phyloP scores from a whole-genome alignment of 2,329 filamentous ascomycete species.

The Talaromyces sp. region DNA sequence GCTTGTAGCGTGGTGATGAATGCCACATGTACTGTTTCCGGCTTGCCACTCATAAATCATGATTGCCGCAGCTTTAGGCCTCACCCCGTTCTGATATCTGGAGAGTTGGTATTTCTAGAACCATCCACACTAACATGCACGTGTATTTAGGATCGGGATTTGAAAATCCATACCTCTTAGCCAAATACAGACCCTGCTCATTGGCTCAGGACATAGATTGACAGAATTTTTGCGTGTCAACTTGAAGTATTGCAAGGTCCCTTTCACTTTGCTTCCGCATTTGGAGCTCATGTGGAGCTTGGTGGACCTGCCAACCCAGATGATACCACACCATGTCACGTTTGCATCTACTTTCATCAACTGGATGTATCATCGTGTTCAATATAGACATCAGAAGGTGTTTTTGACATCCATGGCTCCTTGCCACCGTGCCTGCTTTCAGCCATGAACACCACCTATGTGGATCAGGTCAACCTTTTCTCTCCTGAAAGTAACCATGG shows the following conservation, averaged over 20 bases:
- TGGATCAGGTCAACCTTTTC: constrained; percentile 27
- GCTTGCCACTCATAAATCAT: too few relatives aligned
- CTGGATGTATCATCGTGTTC: constrained; percentile 19
- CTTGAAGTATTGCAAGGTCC: not conserved
- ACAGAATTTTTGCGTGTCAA: not conserved
- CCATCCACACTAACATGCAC: too few relatives aligned
- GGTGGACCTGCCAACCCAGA: constrained; percentile 17
- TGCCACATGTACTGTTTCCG: not conserved
- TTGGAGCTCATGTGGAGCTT: constrained; percentile 15
- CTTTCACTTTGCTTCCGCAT: constrained; percentile 18
- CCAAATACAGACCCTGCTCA: not conserved
- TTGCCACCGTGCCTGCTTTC: constrained; percentile 17
- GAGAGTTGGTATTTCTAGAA: not conserved
- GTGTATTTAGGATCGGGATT: too few relatives aligned
- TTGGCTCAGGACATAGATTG: not conserved
- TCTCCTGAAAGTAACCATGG: constrained; percentile 32
- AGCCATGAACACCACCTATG: constrained; percentile 18
- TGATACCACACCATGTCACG: constrained; percentile 35
- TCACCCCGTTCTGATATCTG: not conserved
- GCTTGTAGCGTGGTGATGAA: not conserved
- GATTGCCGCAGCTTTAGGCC: not conserved
- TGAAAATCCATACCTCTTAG: not conserved
- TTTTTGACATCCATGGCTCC: constrained; percentile 23
- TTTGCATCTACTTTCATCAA: constrained; percentile 20
- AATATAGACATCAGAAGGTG: constrained; percentile 15